Conservation (phyloP, 192 early-diverging fungal genomes). For the Coemansia sp. region DNA sequence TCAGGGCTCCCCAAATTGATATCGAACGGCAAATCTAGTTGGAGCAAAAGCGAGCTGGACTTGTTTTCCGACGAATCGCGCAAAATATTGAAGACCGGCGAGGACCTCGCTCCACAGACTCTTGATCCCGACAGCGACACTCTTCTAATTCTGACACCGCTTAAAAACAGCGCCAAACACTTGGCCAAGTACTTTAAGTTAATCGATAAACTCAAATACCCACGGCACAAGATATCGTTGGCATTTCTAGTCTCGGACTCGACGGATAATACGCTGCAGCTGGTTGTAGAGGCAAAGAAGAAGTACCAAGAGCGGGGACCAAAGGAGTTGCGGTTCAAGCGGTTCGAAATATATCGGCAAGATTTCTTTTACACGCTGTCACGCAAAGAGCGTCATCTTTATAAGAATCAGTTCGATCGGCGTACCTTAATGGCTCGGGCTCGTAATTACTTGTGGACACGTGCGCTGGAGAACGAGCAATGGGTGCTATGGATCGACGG, state of each 20-base stretch:
- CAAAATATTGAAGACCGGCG: conserved; percentile 35
- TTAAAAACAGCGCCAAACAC: conserved; percentile 65
- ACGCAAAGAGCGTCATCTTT: conserved; percentile 63
- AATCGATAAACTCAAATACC: conserved; percentile 62
- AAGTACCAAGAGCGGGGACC: conserved; percentile 52
- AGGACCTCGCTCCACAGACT: conserved; percentile 30
- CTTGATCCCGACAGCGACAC: conserved; percentile 39
- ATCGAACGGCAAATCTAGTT: not conserved
- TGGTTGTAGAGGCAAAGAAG: conserved; percentile 46
- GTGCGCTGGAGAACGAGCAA: conserved; percentile 61
- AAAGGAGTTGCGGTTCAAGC: conserved; percentile 56
- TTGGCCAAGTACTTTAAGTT: conserved; percentile 66
- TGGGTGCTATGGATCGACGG: conserved; percentile 81
- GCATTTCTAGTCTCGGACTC: conserved; percentile 72
- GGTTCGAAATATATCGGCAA: conserved; percentile 65
- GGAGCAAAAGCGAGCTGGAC: no score
- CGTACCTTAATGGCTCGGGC: conserved; percentile 65
- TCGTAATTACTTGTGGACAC: conserved; percentile 65
- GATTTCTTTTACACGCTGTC: conserved; percentile 59
- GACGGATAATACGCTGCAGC: conserved; percentile 62
- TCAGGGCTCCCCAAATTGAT: conserved; percentile 39
- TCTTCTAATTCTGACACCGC: conserved; percentile 66
- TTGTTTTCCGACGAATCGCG: conserved; percentile 32
- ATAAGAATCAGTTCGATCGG: conserved; percentile 61
- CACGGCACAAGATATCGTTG: conserved; percentile 65